phyloP scores from a whole-genome alignment of 176 grass and related monocot species.

The Aegilops sharonensis region DNA sequence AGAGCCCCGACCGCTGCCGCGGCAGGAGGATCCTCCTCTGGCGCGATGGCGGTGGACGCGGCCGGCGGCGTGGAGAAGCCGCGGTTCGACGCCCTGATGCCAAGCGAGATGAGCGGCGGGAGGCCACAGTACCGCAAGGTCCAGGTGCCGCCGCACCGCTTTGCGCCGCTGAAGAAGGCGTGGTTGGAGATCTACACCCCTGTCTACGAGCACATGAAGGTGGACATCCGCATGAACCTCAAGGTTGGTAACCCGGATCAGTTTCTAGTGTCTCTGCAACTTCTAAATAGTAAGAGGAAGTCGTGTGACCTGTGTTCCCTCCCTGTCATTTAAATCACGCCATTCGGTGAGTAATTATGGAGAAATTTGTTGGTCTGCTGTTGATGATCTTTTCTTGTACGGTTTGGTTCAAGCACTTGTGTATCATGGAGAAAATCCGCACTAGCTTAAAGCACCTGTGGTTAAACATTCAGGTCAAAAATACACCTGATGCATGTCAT shows the following conservation, averaged over 20 bases:
- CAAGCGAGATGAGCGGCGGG: slow-evolving; percentile 52
- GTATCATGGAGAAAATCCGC: background rate
- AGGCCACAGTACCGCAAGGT: slow-evolving; percentile 62
- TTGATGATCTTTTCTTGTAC: background rate
- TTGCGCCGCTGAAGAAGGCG: slow-evolving; percentile 57
- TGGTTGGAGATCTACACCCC: slow-evolving; percentile 87
- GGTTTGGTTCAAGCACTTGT: background rate
- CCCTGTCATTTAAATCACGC: too few species aligned
- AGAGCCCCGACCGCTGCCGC: background rate
- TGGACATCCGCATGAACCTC: slow-evolving; percentile 93
- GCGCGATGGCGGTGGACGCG: slow-evolving; percentile 28
- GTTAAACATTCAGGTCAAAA: background rate
- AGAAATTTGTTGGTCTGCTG: background rate
- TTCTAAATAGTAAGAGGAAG: background rate
- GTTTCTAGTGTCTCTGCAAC: background rate
- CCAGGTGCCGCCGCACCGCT: slow-evolving; percentile 59
- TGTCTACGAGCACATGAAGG: slow-evolving; percentile 74
- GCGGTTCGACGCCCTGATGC: slow-evolving; percentile 51
- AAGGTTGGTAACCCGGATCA: slow-evolving; percentile 37
- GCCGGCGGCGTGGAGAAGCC: slow-evolving; percentile 35
- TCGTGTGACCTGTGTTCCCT: background rate
- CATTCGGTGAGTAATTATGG: background rate
- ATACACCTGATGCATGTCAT: too few species aligned
- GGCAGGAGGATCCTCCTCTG: background rate
- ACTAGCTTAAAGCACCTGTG: background rate